Conservation (phyloP, 1,139 yeast species). For the Suhomyces bribrorum region DNA sequence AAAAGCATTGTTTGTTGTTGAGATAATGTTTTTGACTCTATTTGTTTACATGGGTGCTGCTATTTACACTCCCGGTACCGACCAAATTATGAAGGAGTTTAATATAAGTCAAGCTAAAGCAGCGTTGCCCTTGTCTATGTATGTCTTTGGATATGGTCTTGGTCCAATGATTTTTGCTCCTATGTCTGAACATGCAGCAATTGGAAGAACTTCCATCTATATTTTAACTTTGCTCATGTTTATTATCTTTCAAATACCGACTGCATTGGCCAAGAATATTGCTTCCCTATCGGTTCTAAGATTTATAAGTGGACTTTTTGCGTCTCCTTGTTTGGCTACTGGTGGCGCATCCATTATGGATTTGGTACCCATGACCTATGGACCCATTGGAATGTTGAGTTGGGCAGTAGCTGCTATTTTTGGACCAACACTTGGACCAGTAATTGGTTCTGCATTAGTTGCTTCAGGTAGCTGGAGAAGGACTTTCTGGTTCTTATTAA, state of each 20-base stretch:
- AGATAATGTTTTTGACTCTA: slow-evolving; percentile 47
- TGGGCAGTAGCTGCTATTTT: slow-evolving; percentile 39
- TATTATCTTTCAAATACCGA: slow-evolving; percentile 32
- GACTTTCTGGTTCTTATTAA: slow-evolving; percentile 40
- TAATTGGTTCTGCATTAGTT: slow-evolving; percentile 32
- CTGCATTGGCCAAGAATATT: slow-evolving; percentile 30
- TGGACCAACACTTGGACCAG: slow-evolving; percentile 40
- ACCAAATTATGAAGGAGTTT: slow-evolving; percentile 29
- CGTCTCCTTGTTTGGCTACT: slow-evolving; percentile 36
- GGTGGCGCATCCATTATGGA: slow-evolving; percentile 40
- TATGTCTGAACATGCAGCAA: slow-evolving; percentile 39
- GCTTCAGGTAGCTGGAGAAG: slow-evolving; percentile 36
- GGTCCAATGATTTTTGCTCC: slow-evolving; percentile 44
- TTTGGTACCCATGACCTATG: slow-evolving; percentile 24
- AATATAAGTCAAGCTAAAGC: slow-evolving; percentile 28
- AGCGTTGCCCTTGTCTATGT: slow-evolving; percentile 34
- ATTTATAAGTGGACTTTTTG: slow-evolving; percentile 36
- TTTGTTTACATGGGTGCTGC: slow-evolving; percentile 63
- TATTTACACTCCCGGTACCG: slow-evolving; percentile 56
- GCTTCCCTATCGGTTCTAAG: slow-evolving; percentile 32
- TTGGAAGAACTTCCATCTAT: slow-evolving; percentile 53
- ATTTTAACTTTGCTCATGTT: slow-evolving; percentile 29
- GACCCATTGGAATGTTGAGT: slow-evolving; percentile 32
- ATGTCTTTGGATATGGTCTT: slow-evolving; percentile 40
- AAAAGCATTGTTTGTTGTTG: slow-evolving; percentile 40